Percentiles rank a stretch among this genome's conserved stretches.
These are phyloP conservation scores for Rhododendron henanense DNA, from an alignment of 148 eudicot species.

Conservation along the genomic window DNA sequence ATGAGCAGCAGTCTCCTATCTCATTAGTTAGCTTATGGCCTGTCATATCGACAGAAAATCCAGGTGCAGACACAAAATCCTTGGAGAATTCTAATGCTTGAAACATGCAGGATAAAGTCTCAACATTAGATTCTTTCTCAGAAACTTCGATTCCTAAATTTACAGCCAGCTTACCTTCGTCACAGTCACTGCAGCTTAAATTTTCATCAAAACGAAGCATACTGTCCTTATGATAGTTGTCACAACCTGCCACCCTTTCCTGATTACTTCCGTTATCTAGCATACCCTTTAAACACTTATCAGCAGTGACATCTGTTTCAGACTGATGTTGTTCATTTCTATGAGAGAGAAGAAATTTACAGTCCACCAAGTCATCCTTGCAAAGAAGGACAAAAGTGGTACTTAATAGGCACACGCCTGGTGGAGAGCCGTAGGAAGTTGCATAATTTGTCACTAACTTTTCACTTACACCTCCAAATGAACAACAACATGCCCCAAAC, in stretches of 20 bases:
- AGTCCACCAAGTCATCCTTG: slow-evolving; percentile 59
- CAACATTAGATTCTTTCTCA: slow-evolving; percentile 2
- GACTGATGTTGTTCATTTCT: slow-evolving; percentile 16
- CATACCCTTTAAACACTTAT: slow-evolving; percentile 5
- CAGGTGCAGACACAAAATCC: slow-evolving; percentile 22
- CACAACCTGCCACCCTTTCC: slow-evolving; percentile 14
- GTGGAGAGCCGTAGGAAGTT: slow-evolving; percentile 52
- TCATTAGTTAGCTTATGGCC: background rate
- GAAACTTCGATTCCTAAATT: slow-evolving; percentile 12
- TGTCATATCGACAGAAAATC: slow-evolving; percentile 15
- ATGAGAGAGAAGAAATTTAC: slow-evolving; percentile 22
- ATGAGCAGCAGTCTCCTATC: slow-evolving; percentile 34
- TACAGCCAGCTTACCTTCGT: slow-evolving; percentile 7
- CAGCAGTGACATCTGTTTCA: slow-evolving; percentile 11
- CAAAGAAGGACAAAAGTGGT: slow-evolving; percentile 54
- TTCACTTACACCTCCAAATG: slow-evolving; percentile 89
- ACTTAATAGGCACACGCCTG: slow-evolving; percentile 61
- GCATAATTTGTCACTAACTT: slow-evolving; percentile 71
- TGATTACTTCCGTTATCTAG: slow-evolving; percentile 11
- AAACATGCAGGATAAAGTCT: slow-evolving; percentile 14
- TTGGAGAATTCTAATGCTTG: slow-evolving; percentile 15
- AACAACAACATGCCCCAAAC: slow-evolving; percentile 95
- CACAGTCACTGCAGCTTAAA: slow-evolving; percentile 7
- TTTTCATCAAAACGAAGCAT: slow-evolving; percentile 6
- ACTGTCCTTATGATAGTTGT: background rate